Evolutionary conservation across 306 rosid genomes (phyloP).

Genomic region (Pachyrhizus erosus): DNA sequence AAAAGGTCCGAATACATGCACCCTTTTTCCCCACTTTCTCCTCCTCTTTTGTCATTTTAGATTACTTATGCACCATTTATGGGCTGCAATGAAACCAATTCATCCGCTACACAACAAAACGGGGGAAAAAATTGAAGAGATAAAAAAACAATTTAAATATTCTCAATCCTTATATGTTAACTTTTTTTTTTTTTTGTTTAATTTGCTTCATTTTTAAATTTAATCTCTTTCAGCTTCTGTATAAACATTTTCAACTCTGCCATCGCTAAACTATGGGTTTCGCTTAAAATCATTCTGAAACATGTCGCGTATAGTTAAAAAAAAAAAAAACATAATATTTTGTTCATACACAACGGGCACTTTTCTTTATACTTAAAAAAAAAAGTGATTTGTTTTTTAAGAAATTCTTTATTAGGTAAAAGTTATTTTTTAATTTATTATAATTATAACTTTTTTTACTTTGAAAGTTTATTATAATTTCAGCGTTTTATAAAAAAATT

Average conservation of each 20-base stretch:
- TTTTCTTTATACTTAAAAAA: not conserved
- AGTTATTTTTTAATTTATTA: not conserved
- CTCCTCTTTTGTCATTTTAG: conserved; percentile 37
- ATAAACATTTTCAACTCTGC: not conserved
- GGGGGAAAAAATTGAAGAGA: not conserved
- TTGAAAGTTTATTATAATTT: not conserved
- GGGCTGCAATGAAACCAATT: conserved; percentile 32
- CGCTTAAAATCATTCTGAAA: not conserved
- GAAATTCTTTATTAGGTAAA: not conserved
- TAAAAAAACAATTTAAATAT: not conserved
- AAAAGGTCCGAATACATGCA: conserved; percentile 17
- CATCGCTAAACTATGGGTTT: not conserved
- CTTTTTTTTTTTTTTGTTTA: not conserved
- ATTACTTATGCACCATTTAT: conserved; percentile 23
- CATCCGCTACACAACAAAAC: conserved; percentile 27
- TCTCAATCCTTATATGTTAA: not conserved
- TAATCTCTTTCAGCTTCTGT: not conserved
- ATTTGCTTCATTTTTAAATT: not conserved
- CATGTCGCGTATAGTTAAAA: not conserved
- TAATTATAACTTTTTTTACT: not conserved
- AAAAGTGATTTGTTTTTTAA: not conserved
- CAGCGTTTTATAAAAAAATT: not conserved
- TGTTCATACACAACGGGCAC: not conserved
- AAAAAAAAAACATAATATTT: not conserved
- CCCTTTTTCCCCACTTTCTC: not conserved